Base-by-base conservation (phyloP, 1,284 basidiomycete genomes). In the Mycosarcoma mackinlayi region DNA sequence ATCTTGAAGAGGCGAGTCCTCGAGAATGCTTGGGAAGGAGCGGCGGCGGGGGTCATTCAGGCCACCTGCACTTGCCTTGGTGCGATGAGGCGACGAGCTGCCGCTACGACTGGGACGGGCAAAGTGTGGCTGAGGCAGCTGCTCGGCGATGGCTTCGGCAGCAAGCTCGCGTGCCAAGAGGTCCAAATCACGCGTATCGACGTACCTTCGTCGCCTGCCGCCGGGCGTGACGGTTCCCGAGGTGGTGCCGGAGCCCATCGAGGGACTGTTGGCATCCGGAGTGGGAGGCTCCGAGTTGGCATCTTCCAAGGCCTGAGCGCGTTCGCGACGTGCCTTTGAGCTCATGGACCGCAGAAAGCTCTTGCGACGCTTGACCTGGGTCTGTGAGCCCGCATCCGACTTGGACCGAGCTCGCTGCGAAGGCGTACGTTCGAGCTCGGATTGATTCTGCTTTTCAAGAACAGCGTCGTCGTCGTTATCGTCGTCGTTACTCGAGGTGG, bases 151-250 rank as follows among this genome's bases (percentile, higher is more conserved):
- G 9, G 73, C 62, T 48, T 78, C 72, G n/a, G 72, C 75, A 4
- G 76, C 75, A 13, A 78, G 68, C 41, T 78, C 74, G 30, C 68
- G 56, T 3, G 75, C 75, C 14, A 78, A 39, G 24, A 78, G 41
- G 27, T 78, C 70, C 16, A 78, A 41, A n/a, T 77, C 67, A 13
- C 76, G 61, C 11, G 76, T 78, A 33, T 78, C 74, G 28, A 34
- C 55, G 34, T 64, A 78, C 24, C 75, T 48, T 13, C 76, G 53
- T 31, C 74, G 47, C 37, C 69, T 37, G 19, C 62, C 62, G 6
- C 56, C 60, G 3, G 61, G 61, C 8, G 67, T 70, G 27, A 47
- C 53, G 7, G 64, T 54, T 9, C 60, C 65, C 13, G 59, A 58
- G 10, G 58, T 37, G 11, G 45, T 39, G 35, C 42, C 51, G 5